These are phyloP conservation scores for Aspergillus vadensis DNA, from an alignment of 2,329 filamentous ascomycete genomes.

Conservation along the genomic window DNA sequence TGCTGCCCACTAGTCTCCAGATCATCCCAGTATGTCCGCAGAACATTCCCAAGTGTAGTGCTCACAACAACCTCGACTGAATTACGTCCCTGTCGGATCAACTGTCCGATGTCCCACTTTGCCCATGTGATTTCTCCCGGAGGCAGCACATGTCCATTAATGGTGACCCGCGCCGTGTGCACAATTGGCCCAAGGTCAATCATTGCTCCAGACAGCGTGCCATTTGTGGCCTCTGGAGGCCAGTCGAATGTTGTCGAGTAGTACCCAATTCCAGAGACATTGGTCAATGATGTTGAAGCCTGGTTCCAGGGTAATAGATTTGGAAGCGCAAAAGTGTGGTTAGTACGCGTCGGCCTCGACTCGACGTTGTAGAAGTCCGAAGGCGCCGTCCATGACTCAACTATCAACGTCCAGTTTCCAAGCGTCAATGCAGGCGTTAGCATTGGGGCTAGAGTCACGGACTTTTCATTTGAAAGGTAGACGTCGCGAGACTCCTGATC, in stretches of 20 bases:
- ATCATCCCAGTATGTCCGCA: neutral
- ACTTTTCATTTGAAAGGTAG: neutral
- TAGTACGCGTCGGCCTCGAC: conserved; percentile 24
- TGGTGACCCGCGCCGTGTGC: conserved; percentile 10
- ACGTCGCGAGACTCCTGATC: neutral
- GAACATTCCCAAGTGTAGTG: neutral
- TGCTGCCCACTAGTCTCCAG: neutral
- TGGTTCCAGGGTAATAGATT: conserved; percentile 39
- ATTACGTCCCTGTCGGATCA: neutral
- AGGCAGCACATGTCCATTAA: conserved; percentile 18
- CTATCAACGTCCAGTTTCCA: conserved; percentile 38
- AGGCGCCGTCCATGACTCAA: conserved; percentile 46
- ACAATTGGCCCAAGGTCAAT: conserved; percentile 17
- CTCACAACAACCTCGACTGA: neutral
- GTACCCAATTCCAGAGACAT: conserved; percentile 28
- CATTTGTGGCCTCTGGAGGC: conserved; percentile 1
- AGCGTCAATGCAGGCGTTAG: conserved; percentile 20
- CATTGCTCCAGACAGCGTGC: conserved; percentile 13
- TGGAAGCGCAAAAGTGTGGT: conserved; percentile 34
- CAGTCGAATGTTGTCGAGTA: conserved; percentile 20
- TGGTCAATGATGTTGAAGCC: conserved; percentile 30
- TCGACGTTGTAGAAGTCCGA: conserved; percentile 32
- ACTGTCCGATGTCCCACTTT: neutral
- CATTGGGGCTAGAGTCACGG: neutral
- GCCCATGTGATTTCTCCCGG: conserved; percentile 15